Conservation (phyloP, 2,329 filamentous ascomycete genomes). For the Fusarium coicis region DNA sequence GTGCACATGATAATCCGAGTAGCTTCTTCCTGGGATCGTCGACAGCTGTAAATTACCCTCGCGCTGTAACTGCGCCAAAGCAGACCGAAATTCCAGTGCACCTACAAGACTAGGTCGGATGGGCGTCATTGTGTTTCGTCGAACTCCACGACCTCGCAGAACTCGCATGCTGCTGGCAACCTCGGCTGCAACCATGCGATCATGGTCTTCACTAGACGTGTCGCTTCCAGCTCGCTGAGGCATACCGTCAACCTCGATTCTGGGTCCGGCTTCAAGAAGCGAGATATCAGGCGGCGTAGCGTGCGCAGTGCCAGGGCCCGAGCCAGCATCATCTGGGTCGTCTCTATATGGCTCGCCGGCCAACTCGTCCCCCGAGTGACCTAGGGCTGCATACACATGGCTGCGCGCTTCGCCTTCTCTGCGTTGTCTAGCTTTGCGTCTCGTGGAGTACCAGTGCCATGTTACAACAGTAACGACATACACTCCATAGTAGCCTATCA, state of each 20-base stretch:
- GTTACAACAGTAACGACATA: conserved; percentile 89
- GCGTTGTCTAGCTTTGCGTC: conserved; percentile 68
- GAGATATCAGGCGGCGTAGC: conserved; percentile 52
- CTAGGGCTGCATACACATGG: conserved; percentile 72
- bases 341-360: conserved; percentile 71
- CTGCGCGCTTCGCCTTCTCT: conserved; percentile 78
- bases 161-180: conserved; percentile 94
- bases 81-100: conserved; percentile 91
- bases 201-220: conserved; percentile 63
- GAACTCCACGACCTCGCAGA: conserved; percentile 71
- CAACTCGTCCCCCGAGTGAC: conserved; percentile 63
- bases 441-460: conserved; percentile 89
- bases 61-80: conserved; percentile 86
- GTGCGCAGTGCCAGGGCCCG: conserved; percentile 25
- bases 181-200: conserved; percentile 78
- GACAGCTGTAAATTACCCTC: conserved; percentile 80
- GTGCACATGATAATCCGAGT: conserved; percentile 50
- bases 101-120: conserved; percentile 95
- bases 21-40: conserved; percentile 73
- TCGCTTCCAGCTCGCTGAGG: conserved; percentile 58
- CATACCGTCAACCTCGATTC: conserved; percentile 59
- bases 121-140: conserved; percentile 80
- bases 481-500: conserved; percentile 91
- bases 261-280: conserved; percentile 56
- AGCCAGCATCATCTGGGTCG: conserved; percentile 56